These are phyloP conservation scores for Knoxia roxburghii DNA, from an alignment of 257 asterid species.

Conservation along the genomic window DNA sequence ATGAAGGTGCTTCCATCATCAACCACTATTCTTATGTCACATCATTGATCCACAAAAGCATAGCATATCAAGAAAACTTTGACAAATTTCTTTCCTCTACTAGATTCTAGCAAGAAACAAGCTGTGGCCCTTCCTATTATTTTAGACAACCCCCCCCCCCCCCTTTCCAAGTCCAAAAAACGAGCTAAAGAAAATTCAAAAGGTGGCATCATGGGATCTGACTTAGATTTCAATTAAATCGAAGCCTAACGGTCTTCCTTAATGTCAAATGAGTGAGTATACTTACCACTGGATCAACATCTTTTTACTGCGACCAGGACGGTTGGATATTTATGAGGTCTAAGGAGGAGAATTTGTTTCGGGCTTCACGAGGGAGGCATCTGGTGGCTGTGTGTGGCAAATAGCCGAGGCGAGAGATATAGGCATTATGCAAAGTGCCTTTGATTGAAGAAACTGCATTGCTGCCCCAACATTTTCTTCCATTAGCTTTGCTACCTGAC, in stretches of 20 bases:
- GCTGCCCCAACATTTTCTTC: conserved; percentile 98
- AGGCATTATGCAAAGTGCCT: conserved; percentile 97
- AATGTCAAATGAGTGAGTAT: conserved; percentile 9
- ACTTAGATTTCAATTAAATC: conserved; percentile 31
- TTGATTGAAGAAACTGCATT: conserved; percentile 95
- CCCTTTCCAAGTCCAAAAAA: conserved; percentile 25
- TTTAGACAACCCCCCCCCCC: conserved; percentile 33
- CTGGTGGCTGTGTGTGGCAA: conserved; percentile 76
- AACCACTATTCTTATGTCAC: conserved; percentile 42
- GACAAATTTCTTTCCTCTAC: conserved; percentile 41
- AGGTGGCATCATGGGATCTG: conserved; percentile 32
- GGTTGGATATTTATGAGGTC: conserved; percentile 10
- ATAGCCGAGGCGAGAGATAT: conserved; percentile 88
- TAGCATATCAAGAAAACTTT: conserved; percentile 39
- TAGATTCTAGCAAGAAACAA: conserved; percentile 35
- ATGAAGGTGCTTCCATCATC: conserved; percentile 48
- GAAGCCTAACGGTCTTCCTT: conserved; percentile 18
- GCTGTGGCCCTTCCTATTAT: conserved; percentile 27
- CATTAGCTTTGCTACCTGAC: conserved; percentile 96
- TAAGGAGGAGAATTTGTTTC: conserved; percentile 64
- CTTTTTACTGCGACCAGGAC: conserved; percentile 18
- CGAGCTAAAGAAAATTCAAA: conserved; percentile 24
- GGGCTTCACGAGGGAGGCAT: conserved; percentile 52
- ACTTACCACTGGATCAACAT: conserved; percentile 5
- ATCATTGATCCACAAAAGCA: conserved; percentile 39